Evolutionary conservation across 768 basidiomycete genomes (phyloP).

Genomic region (Mycena filopes): DNA sequence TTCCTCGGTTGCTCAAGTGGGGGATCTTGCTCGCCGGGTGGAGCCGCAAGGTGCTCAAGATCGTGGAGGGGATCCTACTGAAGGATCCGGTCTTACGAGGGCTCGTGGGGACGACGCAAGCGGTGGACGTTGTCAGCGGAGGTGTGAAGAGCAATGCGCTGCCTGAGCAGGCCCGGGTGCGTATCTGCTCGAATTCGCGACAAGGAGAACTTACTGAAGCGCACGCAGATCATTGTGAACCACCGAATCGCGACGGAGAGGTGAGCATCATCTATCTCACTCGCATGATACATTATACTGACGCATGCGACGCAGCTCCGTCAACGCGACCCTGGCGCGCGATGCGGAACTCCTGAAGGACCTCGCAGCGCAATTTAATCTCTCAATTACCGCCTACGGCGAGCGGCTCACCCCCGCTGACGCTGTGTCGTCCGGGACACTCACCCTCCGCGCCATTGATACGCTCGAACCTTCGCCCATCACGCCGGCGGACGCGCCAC

Average conservation of each 20-base stretch:
- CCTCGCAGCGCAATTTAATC: constrained; percentile 47
- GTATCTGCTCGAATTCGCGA: neutral
- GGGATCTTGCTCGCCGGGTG: constrained; percentile 44
- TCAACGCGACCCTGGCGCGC: constrained; percentile 42
- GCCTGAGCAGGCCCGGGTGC: constrained; percentile 56
- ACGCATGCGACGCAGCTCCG: constrained; percentile 39
- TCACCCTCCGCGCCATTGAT: constrained; percentile 49
- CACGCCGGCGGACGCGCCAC: constrained; percentile 40
- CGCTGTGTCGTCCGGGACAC: constrained; percentile 36
- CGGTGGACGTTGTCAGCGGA: constrained; percentile 58
- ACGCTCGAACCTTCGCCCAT: constrained; percentile 60
- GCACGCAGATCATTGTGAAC: constrained; percentile 51
- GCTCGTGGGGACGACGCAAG: constrained; percentile 64
- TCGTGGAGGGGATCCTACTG: constrained; percentile 49
- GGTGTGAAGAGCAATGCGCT: constrained; percentile 64
- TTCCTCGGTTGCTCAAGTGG: constrained; percentile 46
- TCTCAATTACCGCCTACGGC: constrained; percentile 55
- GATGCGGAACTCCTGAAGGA: constrained; percentile 43
- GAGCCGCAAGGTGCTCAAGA: constrained; percentile 49
- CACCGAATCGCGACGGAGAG: constrained; percentile 59
- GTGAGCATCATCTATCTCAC: constrained; percentile 27
- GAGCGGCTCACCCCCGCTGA: constrained; percentile 34
- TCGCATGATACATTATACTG: neutral
- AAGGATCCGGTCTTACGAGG: constrained; percentile 37
- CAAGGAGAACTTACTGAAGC: no score